A percentile compares a stretch with the other conserved stretches of the same genome.
Evolutionary conservation across 208 protist genomes (phyloP).

Genomic region (Leishmania gerbilli): DNA sequence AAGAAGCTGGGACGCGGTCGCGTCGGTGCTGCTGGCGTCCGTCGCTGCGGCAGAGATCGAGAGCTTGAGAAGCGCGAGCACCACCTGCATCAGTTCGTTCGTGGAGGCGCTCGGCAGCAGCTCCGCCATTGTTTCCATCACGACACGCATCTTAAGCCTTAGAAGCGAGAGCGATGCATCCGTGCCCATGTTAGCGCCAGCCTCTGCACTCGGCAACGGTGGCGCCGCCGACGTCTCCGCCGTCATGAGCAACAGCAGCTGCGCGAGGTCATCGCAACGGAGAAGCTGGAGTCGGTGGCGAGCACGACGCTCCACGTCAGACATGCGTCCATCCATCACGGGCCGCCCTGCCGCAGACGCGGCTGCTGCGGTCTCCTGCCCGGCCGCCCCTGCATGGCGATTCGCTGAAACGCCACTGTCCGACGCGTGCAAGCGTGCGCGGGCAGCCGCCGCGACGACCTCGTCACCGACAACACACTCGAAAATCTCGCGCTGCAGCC

Average conservation of each 20-base stretch:
- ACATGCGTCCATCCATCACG: neutral
- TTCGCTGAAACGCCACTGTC: neutral
- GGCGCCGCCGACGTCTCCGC: neutral
- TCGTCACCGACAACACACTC: conserved; percentile 4
- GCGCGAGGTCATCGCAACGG: conserved; percentile 22
- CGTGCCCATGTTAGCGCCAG: neutral
- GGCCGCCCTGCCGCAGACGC: neutral
- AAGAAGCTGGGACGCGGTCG: neutral
- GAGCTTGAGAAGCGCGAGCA: conserved; percentile 21
- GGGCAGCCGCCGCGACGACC: neutral
- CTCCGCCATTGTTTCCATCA: conserved; percentile 25
- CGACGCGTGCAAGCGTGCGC: neutral
- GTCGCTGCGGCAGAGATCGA: conserved; percentile 7
- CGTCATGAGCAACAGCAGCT: conserved; percentile 14
- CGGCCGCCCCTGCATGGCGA: neutral
- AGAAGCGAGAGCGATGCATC: neutral
- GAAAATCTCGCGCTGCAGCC: neutral
- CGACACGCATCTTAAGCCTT: conserved; percentile 1
- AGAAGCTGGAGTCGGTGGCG: conserved; percentile 24
- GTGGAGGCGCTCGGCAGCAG: conserved; percentile 32
- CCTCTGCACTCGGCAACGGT: neutral
- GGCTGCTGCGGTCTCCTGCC: neutral
- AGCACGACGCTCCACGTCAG: conserved; percentile 13
- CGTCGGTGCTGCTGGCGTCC: neutral
- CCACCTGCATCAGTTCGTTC: conserved; percentile 19